Conservation (phyloP, 305 asterid genomes). For the Fraxinus platypoda region DNA sequence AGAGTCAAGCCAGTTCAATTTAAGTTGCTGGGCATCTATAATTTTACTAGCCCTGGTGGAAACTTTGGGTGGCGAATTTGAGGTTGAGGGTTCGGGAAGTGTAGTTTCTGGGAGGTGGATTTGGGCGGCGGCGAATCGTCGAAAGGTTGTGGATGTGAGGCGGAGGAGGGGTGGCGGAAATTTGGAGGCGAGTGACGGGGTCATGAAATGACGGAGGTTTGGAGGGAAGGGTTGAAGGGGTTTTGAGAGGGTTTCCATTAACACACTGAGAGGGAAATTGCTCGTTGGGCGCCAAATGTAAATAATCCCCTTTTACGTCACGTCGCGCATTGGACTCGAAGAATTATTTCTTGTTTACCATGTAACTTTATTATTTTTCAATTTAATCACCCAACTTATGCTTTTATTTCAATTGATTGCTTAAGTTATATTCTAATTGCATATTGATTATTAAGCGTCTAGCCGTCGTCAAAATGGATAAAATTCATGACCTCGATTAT, state of each 20-base stretch:
- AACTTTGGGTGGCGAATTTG: slow-evolving; percentile 29
- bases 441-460: too few relatives aligned
- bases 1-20: slow-evolving; percentile 68
- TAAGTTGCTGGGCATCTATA: slow-evolving; percentile 48
- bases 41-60: slow-evolving; percentile 32
- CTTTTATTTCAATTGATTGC: too few relatives aligned
- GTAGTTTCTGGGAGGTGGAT: slow-evolving; percentile 21
- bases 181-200: slow-evolving; percentile 43
- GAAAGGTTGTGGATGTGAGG: slow-evolving; percentile 40
- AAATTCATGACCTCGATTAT: too few relatives aligned
- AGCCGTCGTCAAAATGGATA: too few relatives aligned
- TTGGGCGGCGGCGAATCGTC: slow-evolving; percentile 36
- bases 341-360: too few relatives aligned
- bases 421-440: too few relatives aligned
- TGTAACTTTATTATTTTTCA: too few relatives aligned
- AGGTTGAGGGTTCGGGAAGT: slow-evolving; percentile 34
- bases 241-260: slow-evolving; percentile 33
- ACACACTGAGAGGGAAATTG: not conserved
- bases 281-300: not conserved
- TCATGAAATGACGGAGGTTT: slow-evolving; percentile 43
- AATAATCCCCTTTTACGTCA: too few relatives aligned
- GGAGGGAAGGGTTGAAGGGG: slow-evolving; percentile 33
- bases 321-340: too few relatives aligned
- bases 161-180: slow-evolving; percentile 35
- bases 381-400: too few relatives aligned